phyloP scores from a whole-genome alignment of 257 asterid species.

The Plectranthus barbatus region DNA sequence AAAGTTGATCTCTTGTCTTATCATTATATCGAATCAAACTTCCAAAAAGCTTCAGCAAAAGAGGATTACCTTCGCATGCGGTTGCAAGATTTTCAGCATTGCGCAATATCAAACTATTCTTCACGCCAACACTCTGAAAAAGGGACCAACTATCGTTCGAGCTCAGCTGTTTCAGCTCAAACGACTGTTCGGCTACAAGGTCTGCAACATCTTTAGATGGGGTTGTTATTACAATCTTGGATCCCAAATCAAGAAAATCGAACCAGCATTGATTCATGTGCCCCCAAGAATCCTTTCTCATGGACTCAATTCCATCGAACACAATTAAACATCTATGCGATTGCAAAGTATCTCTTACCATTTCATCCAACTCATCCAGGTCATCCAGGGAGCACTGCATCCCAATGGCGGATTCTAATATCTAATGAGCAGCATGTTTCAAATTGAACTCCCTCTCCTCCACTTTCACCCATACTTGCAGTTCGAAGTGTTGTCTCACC shows the following conservation, averaged over 20 bases:
- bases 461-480: slow-evolving; percentile 11
- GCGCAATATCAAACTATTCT: too few species aligned
- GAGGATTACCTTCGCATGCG: background rate
- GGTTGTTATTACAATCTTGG: slow-evolving; percentile 2
- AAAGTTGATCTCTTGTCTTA: background rate
- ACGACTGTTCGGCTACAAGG: background rate
- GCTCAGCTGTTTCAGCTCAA: too few species aligned
- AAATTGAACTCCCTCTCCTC: background rate
- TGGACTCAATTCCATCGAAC: slow-evolving; percentile 5
- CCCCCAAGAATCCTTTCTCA: background rate
- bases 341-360: slow-evolving; percentile 3
- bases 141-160: too few species aligned
- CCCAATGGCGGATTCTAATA: background rate
- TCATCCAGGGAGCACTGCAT: slow-evolving; percentile 2
- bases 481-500: background rate
- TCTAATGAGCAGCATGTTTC: background rate
- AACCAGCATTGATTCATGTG: background rate
- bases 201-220: background rate
- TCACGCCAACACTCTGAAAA: too few species aligned
- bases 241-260: slow-evolving; percentile 5
- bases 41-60: background rate
- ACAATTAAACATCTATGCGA: background rate
- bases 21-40: background rate
- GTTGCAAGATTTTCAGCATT: too few species aligned
- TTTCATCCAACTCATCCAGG: slow-evolving; percentile 11